These are phyloP conservation scores for Arxiozyma slooffiae DNA, from an alignment of 1,139 yeast genomes.

Conservation along the genomic window DNA sequence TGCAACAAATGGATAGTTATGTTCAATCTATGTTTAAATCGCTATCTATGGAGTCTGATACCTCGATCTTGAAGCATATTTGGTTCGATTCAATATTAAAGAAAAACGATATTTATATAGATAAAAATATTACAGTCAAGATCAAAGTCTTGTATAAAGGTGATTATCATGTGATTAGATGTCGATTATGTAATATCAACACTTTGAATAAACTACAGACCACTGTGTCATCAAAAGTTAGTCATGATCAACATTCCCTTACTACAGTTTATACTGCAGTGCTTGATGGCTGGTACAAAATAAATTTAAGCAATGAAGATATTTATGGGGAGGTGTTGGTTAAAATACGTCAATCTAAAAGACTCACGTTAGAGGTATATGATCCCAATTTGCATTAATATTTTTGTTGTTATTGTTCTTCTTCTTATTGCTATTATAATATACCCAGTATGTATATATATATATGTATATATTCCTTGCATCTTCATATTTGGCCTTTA, in stretches of 20 bases:
- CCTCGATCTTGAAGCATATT: constrained; percentile 4
- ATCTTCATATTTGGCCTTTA: constrained; percentile 63
- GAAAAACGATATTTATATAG: background rate
- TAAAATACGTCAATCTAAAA: constrained; percentile 7
- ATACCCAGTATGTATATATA: background rate
- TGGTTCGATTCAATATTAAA: constrained; percentile 5
- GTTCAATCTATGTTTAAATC: constrained; percentile 4
- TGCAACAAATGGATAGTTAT: constrained; percentile 9
- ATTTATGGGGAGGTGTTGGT: constrained; percentile 11
- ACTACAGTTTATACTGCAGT: constrained; percentile 8
- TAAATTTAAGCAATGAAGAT: constrained; percentile 13
- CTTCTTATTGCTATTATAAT: background rate
- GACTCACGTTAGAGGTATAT: constrained; percentile 10
- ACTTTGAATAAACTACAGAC: constrained; percentile 7
- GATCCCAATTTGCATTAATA: background rate
- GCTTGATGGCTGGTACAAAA: constrained; percentile 18
- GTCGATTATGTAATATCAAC: constrained; percentile 7
- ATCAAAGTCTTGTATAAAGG: constrained; percentile 13
- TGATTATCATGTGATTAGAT: constrained; percentile 15
- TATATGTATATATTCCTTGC: too few species aligned
- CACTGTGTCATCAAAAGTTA: constrained; percentile 1
- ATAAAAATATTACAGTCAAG: constrained; percentile 5
- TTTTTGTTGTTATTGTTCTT: too few species aligned
- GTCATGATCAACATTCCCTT: background rate
- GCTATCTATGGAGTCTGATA: background rate